Evolutionary conservation across 441 rosid species (phyloP), one percentile per base, ranked within the genome.

Genomic region (Populus hybrid): DNA sequence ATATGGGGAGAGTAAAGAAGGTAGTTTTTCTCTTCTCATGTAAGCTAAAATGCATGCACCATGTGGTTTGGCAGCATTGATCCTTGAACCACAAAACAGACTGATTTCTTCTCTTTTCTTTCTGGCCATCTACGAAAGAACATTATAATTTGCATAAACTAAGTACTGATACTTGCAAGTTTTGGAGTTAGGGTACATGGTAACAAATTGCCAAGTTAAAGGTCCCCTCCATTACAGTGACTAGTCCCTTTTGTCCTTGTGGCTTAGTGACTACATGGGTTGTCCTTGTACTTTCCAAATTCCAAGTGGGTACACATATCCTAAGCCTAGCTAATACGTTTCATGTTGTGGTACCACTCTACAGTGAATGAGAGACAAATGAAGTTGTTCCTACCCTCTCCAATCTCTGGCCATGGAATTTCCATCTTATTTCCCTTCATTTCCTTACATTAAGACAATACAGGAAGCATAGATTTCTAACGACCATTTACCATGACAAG

Each of bases 201-300:
- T 63, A 23, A 59, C 71, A 77, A 29, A 26, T 74, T 65, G 70
- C 42, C n/a, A 59, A 64, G 26, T 2, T 16, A 42, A 8, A 64
- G 86, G 83, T 72, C 82, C 82, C 86, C 80, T 12, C 68, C 82
- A n/a, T 9, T 9, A 9, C 36, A 7, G 45, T 78, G 83, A 81
- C 31, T 74, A 9, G 85, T 82, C 84, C 72, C 69, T 59, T n/a
- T 68, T 67, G 77, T 65, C 64, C 65, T 23, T 36, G 50, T 40
- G 45, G 24, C 70, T 23, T 79, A 61, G 45, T 59, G 61, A 69
- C 35, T 80, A 68, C 84, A 72, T 74, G 84, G 83, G 59, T 26
- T 82, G 83, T 86, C 83, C 72, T 76, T 78, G 83, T 84, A 72
- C 83, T 80, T 80, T 61, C 10, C 65, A 56, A 20, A 20, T 20